Evolutionary conservation across 2,329 filamentous ascomycete genomes (phyloP).

Genomic region (Trichoderma gracile): DNA sequence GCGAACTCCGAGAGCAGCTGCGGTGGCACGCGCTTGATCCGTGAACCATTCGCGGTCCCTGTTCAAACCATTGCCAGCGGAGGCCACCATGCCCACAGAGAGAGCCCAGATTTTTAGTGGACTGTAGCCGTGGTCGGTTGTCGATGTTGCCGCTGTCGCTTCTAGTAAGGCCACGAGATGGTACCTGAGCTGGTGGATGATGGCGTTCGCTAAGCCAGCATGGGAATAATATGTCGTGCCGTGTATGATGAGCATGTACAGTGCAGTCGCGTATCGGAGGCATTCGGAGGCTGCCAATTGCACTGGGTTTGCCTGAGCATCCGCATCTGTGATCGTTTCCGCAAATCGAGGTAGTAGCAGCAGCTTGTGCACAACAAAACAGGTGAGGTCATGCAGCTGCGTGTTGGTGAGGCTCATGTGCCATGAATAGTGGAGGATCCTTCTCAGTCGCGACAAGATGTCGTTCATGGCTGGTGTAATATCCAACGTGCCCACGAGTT

Average conservation of each 20-base stretch:
- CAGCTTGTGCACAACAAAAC: constrained; percentile 13
- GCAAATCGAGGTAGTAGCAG: neutral
- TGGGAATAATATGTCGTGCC: constrained; percentile 21
- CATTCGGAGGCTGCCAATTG: constrained; percentile 3
- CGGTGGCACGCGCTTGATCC: neutral
- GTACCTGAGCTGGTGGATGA: constrained; percentile 2
- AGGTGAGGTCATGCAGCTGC: constrained; percentile 12
- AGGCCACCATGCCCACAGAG: constrained; percentile 13
- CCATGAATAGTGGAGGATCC: neutral
- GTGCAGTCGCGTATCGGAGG: constrained; percentile 13
- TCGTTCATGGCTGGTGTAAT: neutral
- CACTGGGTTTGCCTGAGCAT: neutral
- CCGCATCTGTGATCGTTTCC: neutral
- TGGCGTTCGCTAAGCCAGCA: constrained; percentile 3
- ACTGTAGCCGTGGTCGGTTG: neutral
- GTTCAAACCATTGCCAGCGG: neutral
- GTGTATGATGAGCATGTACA: constrained; percentile 19
- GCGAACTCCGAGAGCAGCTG: neutral
- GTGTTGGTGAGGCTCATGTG: constrained; percentile 6
- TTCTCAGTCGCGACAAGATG: constrained; percentile 4
- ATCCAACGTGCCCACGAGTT: neutral
- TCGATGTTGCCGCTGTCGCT: neutral
- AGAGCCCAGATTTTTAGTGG: constrained; percentile 8
- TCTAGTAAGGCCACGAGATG: neutral
- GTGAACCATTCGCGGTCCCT: constrained; percentile 7